Percentiles rank a stretch among this genome's conserved stretches.
These are phyloP conservation scores for Gossypium longicalyx DNA, from an alignment of 345 rosid genomes.

Conservation along the genomic window DNA sequence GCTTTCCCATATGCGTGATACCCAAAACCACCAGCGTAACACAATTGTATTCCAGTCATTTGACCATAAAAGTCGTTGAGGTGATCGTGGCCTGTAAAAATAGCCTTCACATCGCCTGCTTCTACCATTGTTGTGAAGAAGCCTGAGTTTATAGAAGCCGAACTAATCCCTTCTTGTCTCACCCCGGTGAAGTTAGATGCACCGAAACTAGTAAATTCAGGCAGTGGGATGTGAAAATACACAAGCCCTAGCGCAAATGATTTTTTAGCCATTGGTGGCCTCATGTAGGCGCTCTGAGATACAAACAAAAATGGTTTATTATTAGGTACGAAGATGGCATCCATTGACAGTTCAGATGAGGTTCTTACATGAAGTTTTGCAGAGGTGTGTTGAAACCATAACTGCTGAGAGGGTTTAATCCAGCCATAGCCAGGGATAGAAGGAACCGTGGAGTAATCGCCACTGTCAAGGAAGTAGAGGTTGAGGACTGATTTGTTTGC, in stretches of 20 bases:
- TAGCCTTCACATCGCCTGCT: slow-evolving; percentile 79
- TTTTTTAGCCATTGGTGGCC: slow-evolving; percentile 49
- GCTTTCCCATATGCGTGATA: slow-evolving; percentile 92
- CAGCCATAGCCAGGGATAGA: slow-evolving; percentile 66
- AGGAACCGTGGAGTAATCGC: slow-evolving; percentile 65
- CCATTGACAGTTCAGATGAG: too few species aligned
- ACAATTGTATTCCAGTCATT: slow-evolving; percentile 62
- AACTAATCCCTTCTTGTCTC: slow-evolving; percentile 65
- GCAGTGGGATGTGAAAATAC: slow-evolving; percentile 88
- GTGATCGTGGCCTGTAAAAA: slow-evolving; percentile 88
- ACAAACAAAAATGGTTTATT: background rate
- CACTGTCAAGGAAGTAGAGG: slow-evolving; percentile 81
- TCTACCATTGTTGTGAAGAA: slow-evolving; percentile 69
- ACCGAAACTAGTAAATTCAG: slow-evolving; percentile 61
- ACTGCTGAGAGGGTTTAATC: slow-evolving; percentile 81
- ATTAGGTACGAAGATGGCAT: background rate
- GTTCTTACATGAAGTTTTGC: slow-evolving; percentile 53
- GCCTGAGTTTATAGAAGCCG: slow-evolving; percentile 74
- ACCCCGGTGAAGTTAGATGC: slow-evolving; percentile 60
- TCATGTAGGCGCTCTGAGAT: slow-evolving; percentile 53
- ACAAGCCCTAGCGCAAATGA: slow-evolving; percentile 75
- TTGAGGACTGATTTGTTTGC: slow-evolving; percentile 79
- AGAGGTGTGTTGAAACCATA: slow-evolving; percentile 81
- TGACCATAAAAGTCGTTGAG: slow-evolving; percentile 74
- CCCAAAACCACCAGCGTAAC: slow-evolving; percentile 90